Evolutionary conservation across 768 basidiomycete genomes (phyloP).

Genomic region (Cystofilobasidium bisporidii): DNA sequence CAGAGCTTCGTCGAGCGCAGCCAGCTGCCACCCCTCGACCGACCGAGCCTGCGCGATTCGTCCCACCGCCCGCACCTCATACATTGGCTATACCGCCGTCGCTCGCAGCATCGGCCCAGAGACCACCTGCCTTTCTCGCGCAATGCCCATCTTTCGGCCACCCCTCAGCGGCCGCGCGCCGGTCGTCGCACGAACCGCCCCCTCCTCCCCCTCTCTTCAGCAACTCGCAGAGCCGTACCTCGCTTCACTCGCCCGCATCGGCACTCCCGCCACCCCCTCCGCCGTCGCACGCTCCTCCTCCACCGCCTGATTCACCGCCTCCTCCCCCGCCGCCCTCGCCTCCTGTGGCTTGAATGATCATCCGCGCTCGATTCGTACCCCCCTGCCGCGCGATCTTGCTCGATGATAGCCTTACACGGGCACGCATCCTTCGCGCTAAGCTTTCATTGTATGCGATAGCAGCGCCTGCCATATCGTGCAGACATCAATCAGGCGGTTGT

Average conservation of each 20-base stretch:
- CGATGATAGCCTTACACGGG: too few species aligned
- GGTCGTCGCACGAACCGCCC: neutral
- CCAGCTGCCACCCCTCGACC: too few species aligned
- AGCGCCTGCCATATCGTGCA: too few species aligned
- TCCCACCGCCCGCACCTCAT: neutral
- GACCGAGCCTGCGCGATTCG: too few species aligned
- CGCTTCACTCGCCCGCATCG: too few species aligned
- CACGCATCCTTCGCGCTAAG: too few species aligned
- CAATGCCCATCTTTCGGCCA: neutral
- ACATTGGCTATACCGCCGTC: neutral
- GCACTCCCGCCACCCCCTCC: neutral
- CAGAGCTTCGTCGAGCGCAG: too few species aligned
- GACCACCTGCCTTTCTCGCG: neutral
- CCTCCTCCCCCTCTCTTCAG: neutral
- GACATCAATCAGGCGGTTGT: too few species aligned
- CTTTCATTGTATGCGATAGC: too few species aligned
- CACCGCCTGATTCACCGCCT: neutral
- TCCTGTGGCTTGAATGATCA: neutral
- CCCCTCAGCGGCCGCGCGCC: neutral
- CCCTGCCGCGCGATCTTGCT: neutral
- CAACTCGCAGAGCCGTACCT: too few species aligned
- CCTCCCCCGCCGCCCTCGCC: neutral
- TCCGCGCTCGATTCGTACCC: neutral
- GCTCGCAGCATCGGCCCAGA: neutral
- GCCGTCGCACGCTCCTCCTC: neutral